Percentiles rank a stretch among this genome's conserved stretches.
These are phyloP conservation scores for Russula olivacea DNA, from an alignment of 768 basidiomycete genomes.

Conservation along the genomic window DNA sequence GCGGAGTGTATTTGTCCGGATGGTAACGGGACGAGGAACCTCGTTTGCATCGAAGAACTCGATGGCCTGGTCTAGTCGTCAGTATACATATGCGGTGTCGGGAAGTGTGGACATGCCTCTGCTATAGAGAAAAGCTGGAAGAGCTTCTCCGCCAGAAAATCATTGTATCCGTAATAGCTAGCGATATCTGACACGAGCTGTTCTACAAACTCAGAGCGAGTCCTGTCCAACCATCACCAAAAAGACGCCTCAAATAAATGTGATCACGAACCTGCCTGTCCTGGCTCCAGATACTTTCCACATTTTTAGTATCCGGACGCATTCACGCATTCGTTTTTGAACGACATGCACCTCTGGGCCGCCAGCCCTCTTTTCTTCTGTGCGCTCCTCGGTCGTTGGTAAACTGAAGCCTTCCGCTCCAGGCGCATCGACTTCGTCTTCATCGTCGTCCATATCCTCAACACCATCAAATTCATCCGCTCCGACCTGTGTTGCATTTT, in stretches of 20 bases:
- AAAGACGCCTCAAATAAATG: constrained; percentile 27
- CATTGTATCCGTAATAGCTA: constrained; percentile 97
- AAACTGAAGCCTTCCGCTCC: constrained; percentile 52
- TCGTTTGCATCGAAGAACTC: constrained; percentile 99
- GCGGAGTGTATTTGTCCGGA: constrained; percentile 93
- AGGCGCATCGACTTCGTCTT: constrained; percentile 36
- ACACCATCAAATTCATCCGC: constrained; percentile 26
- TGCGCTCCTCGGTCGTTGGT: constrained; percentile 66
- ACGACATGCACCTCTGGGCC: constrained; percentile 70
- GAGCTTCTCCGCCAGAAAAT: constrained; percentile 89
- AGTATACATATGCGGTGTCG: not conserved
- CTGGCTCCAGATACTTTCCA: constrained; percentile 63
- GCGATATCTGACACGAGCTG: constrained; percentile 87
- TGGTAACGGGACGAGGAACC: constrained; percentile 91
- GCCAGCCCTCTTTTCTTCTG: constrained; percentile 61
- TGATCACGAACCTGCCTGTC: constrained; percentile 46
- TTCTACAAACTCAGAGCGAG: constrained; percentile 83
- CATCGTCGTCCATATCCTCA: constrained; percentile 35
- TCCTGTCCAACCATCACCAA: constrained; percentile 40
- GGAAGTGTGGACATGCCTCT: constrained; percentile 52
- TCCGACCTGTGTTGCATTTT: constrained; percentile 42
- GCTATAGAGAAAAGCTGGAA: constrained; percentile 89
- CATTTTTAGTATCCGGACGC: constrained; percentile 63
- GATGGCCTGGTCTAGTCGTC: constrained; percentile 58
- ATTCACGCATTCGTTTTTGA: constrained; percentile 74